A percentile compares a stretch with the other conserved stretches of the same genome.
These are phyloP conservation scores for Datisca glomerata DNA, from an alignment of 306 rosid species.

Conservation along the genomic window DNA sequence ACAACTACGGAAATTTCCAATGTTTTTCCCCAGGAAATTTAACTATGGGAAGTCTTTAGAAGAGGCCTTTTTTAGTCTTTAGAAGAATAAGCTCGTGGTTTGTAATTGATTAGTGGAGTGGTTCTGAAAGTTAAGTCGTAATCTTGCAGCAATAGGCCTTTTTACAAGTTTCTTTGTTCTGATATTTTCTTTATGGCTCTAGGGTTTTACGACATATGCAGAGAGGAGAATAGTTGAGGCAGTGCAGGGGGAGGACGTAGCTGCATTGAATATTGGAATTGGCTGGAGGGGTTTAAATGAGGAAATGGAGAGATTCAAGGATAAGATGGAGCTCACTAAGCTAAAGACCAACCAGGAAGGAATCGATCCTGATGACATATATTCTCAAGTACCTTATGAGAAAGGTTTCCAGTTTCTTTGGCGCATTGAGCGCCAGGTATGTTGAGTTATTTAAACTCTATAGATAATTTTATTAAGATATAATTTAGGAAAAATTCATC, in stretches of 20 bases:
- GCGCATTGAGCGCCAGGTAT: conserved; percentile 90
- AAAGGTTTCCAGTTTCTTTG: conserved; percentile 92
- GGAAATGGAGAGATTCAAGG: conserved; percentile 76
- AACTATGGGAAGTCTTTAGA: too few relatives aligned
- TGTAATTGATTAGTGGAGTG: too few relatives aligned
- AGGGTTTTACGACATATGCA: conserved; percentile 92
- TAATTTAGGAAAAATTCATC: not conserved
- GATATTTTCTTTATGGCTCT: conserved; percentile 1
- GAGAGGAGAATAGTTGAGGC: conserved; percentile 93
- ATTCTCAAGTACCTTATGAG: conserved; percentile 79
- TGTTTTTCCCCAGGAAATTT: too few relatives aligned
- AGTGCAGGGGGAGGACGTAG: conserved; percentile 81
- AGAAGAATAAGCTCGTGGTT: too few relatives aligned
- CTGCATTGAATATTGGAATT: conserved; percentile 61
- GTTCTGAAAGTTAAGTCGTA: too few relatives aligned
- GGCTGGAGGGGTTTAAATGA: conserved; percentile 81
- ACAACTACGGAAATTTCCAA: too few relatives aligned
- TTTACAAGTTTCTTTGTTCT: too few relatives aligned
- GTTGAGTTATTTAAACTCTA: conserved; percentile 1
- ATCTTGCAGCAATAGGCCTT: too few relatives aligned
- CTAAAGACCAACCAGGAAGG: conserved; percentile 79
- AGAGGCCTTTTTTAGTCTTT: too few relatives aligned
- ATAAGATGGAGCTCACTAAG: conserved; percentile 82
- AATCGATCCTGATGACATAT: conserved; percentile 75
- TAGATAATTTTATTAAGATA: too few relatives aligned